Base-by-base conservation (phyloP, 345 rosid genomes). In the Nasturtium officinale region DNA sequence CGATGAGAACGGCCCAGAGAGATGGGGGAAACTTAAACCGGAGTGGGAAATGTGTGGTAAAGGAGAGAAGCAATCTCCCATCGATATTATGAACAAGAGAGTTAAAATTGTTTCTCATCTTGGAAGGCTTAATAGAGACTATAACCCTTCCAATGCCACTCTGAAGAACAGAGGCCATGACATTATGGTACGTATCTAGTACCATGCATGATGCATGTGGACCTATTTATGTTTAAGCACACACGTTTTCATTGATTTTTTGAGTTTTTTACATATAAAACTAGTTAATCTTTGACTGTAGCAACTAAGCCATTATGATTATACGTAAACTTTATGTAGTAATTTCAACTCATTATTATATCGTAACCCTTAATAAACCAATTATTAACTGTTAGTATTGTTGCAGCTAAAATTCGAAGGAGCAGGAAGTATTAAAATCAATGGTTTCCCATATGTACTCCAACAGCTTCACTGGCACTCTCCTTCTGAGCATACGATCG, bases 91-190 rank as follows among this genome's bases (percentile, higher is more conserved):
- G 73, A 64, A 79, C 30, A 75, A 87, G 55, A 85, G 88, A 58
- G 89, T 89, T 63, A 46, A 73, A 33, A 58, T 86, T 7, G 89
- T 84, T 25, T 77, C 91, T n/a, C 81, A 82, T 72, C 76, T 88
- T 18, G 91, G 86, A 30, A 81, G 82, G 54, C 87, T 95, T 18
- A 84, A 47, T 5, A 80, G 87, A 78, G 76, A 71, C 58, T 91
- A 91, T 71, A 71, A 74, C 61, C 80, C 90, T 5, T 66, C 87
- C 17, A 82, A 81, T 73, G 85, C 96, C 58, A 86, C 84, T 10
- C 85, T 94, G 9, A 84, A 23, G 77, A 95, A 95, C 21, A 87
- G 97, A 38, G 99, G 99, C 56, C 97, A 88, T 65, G 97, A 95
- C 73, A 88, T 89, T 75, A 84, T 79, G 97, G 99, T 94, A 83